A percentile compares a stretch with the other conserved stretches of the same genome.
Evolutionary conservation across 2,329 filamentous ascomycete species (phyloP).

Genomic region (Botrytis fragariae): DNA sequence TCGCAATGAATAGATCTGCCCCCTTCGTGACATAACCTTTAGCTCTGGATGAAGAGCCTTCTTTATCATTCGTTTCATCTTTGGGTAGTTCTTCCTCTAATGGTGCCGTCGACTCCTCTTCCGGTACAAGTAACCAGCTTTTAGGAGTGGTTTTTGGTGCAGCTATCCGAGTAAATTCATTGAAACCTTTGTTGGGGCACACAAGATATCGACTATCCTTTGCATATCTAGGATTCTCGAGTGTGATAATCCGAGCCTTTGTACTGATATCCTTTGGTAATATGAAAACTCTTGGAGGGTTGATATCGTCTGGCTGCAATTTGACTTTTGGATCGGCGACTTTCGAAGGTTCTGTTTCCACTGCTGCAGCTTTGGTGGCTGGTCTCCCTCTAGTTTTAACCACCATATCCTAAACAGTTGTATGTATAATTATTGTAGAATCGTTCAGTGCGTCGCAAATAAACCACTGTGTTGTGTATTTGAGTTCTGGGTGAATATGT

Average conservation of each 20-base stretch:
- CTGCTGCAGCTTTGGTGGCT: conserved; percentile 28
- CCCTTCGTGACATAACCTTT: conserved; percentile 59
- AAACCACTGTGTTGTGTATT: not conserved
- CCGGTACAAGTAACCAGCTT: conserved; percentile 56
- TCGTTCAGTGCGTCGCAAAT: not conserved
- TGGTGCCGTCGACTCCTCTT: conserved; percentile 18
- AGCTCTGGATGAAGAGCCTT: conserved; percentile 24
- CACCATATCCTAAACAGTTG: conserved; percentile 16
- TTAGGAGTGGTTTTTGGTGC: conserved; percentile 53
- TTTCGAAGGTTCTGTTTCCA: conserved; percentile 28
- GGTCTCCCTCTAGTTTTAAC: conserved; percentile 36
- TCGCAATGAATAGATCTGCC: conserved; percentile 79
- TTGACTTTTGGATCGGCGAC: conserved; percentile 35
- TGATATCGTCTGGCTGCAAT: conserved; percentile 38
- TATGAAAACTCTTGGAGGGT: conserved; percentile 57
- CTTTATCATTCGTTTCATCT: conserved; percentile 25
- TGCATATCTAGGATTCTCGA: conserved; percentile 57
- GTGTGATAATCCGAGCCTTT: conserved; percentile 57
- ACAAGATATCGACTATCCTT: conserved; percentile 59
- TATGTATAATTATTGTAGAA: not conserved
- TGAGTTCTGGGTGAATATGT: not conserved
- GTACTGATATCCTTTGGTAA: conserved; percentile 54
- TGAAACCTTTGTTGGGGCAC: conserved; percentile 60
- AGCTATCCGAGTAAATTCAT: conserved; percentile 61
- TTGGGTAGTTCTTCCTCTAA: conserved; percentile 27